A percentile compares a stretch with the other conserved stretches of the same genome.
Evolutionary conservation across 768 basidiomycete genomes (phyloP).

Genomic region (Dioszegia aurantiaca): DNA sequence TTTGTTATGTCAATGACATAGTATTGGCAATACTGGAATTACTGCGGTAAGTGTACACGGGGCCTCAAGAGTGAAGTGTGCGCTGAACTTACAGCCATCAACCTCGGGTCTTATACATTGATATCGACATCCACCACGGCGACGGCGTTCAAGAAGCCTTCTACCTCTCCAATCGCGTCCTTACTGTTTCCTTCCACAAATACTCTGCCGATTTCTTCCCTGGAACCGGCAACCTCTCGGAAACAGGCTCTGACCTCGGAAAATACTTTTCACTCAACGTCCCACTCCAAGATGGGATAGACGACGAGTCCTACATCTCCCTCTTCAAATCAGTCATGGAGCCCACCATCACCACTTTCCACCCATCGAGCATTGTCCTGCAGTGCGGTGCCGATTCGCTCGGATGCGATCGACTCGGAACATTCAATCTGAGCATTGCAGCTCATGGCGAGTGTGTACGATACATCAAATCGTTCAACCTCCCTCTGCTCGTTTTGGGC

Average conservation of each 20-base stretch:
- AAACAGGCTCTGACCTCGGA: slow-evolving; percentile 72
- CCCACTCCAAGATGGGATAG: slow-evolving; percentile 90
- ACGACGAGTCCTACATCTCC: slow-evolving; percentile 93
- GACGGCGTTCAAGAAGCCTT: slow-evolving; percentile 98
- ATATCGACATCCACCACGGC: slow-evolving; percentile 98
- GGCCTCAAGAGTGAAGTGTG: background rate
- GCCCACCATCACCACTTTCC: slow-evolving; percentile 83
- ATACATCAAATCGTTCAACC: slow-evolving; percentile 86
- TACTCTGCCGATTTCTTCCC: slow-evolving; percentile 99
- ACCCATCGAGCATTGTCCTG: slow-evolving; percentile 83
- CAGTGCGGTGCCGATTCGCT: slow-evolving; percentile 97
- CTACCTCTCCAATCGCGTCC: slow-evolving; percentile 95
- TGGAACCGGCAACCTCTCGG: slow-evolving; percentile 91
- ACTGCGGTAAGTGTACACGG: slow-evolving; percentile 63
- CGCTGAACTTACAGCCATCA: slow-evolving; percentile 63
- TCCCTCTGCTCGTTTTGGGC: slow-evolving; percentile 86
- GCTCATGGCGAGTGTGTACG: slow-evolving; percentile 98
- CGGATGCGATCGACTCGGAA: slow-evolving; percentile 89
- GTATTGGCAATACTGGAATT: slow-evolving; percentile 91
- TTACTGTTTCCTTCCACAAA: slow-evolving; percentile 99
- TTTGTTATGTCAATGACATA: slow-evolving; percentile 97
- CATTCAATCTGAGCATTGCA: slow-evolving; percentile 95
- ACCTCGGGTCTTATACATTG: slow-evolving; percentile 92
- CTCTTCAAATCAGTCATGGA: slow-evolving; percentile 96
- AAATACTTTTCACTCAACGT: slow-evolving; percentile 96